Base-by-base conservation (phyloP, 495 filamentous ascomycete species). In the Aspergillus ellipticus region DNA sequence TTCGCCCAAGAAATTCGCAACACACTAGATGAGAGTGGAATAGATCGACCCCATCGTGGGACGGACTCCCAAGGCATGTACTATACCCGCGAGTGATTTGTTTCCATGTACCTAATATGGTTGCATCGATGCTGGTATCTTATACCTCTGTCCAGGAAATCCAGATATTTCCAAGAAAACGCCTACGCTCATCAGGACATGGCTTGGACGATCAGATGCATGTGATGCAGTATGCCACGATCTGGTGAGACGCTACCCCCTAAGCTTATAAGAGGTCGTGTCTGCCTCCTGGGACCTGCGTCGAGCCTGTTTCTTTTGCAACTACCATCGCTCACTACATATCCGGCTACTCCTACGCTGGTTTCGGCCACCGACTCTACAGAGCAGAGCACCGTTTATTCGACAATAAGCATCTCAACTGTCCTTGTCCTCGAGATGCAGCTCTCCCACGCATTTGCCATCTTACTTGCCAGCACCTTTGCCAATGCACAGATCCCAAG, bases 361-460 rank as follows among this genome's bases (percentile, higher is more conserved):
- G 59, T 62, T 71, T 67, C 53, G 59, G 51, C 49, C 41, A 55
- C 50, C n/a, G 42, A 20, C 17, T 45, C 41, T 42, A 21, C 20
- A 26, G 3, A 4, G 9, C 6, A 11, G 1, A 15, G 6, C 16
- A 10, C 15, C 15, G 24, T 16, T 15, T 9, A 24, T 7, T 16
- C 16, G 19, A 45, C 17, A 21, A 48, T 10, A 46, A 6, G 17
- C n/a, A 42, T 7, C 24, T 11, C 43, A 33, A 26, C 11, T 1
- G 8, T 41, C 16, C n/a, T n/a, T n/a, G n/a, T n/a, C n/a, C n/a
- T 8, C 53, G 66, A 76, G 43, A 80, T 80, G 78, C 68, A 73
- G 55, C 63, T 75, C 65, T 69, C 63, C 41, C 55, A 54, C 54
- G 51, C 64, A 42, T 51, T 72, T n/a, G 49, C 73, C 62, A 55